Base-by-base conservation (phyloP, 2,329 filamentous ascomycete genomes). In the Furcasterigmium furcatum region DNA sequence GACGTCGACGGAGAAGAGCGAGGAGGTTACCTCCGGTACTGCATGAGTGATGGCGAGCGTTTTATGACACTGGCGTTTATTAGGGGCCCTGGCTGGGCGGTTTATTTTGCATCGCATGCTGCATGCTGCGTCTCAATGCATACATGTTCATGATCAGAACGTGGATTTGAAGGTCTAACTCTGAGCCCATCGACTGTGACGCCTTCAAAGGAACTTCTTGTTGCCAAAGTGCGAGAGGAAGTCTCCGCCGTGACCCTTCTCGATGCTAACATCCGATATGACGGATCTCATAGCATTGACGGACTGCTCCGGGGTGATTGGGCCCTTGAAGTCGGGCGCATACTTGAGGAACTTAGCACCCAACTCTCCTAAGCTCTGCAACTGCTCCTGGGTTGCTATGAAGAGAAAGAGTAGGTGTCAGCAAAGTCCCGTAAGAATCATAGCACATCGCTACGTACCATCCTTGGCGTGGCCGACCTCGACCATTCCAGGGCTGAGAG, bases 161-260 rank as follows among this genome's bases (percentile, higher is more conserved):
- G n/a, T n/a, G n/a, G n/a, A n/a, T n/a, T n/a, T n/a, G n/a, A n/a
- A n/a, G n/a, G n/a, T n/a, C n/a, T n/a, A n/a, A n/a, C n/a, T n/a
- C n/a, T n/a, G n/a, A n/a, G n/a, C n/a, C n/a, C n/a, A n/a, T n/a
- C n/a, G n/a, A n/a, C n/a, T n/a, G n/a, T n/a, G n/a, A 27, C 24
- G 7, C 24, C 7, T 27, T 27, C 24, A 27, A 12, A 27, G 24
- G 7, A 7, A 27, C 24, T 27, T 7, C 24, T 27, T 76, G 4
- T 78, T 76, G 4, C 79, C 76, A 46, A 67, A 54, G 29, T 84
- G 79, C 22, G 76, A 78, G 1, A 83, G 51, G 52, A 79, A 80
- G 0, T 62, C 58, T 3, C 80, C 80, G 2, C 66, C 76, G 52
- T 72, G 52, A 0, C 71, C 73, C 30, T 57, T 63, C 40, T 73